A percentile compares a stretch with the other conserved stretches of the same genome.
Conservation (phyloP, 352 stramenopile genomes). For the Peronospora destructor region DNA sequence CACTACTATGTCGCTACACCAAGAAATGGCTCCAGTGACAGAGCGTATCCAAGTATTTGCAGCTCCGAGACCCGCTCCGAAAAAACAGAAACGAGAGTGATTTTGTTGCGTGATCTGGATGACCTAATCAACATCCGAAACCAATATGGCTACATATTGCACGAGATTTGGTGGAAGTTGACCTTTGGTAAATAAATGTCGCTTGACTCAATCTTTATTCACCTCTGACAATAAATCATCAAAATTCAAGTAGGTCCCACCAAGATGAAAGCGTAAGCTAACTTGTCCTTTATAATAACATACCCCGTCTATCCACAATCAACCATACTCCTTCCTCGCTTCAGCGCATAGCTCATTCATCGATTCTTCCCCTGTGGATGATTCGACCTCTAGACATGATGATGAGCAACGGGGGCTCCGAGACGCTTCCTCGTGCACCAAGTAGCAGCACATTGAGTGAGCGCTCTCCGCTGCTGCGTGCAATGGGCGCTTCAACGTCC, state of each 20-base stretch:
- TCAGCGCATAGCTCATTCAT: slow-evolving; percentile 6
- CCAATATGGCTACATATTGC: slow-evolving; percentile 10
- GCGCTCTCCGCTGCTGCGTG: slow-evolving; percentile 62
- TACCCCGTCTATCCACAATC: neutral
- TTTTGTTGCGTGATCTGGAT: slow-evolving; percentile 22
- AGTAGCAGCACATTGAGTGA: slow-evolving; percentile 35
- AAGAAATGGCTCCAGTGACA: slow-evolving; percentile 31
- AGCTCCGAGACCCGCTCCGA: slow-evolving; percentile 12
- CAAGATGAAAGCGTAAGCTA: neutral
- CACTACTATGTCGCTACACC: too few species aligned
- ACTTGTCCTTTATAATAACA: neutral
- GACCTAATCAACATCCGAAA: neutral
- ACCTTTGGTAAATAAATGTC: neutral
- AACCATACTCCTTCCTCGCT: neutral
- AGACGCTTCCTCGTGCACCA: slow-evolving; percentile 19
- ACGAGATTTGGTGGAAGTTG: neutral
- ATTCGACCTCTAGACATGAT: slow-evolving; percentile 30
- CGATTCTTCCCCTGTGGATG: slow-evolving; percentile 18
- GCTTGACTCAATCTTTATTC: neutral
- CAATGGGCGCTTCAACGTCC: slow-evolving; percentile 41
- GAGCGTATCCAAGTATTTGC: slow-evolving; percentile 23
- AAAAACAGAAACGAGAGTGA: slow-evolving; percentile 23
- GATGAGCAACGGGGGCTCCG: slow-evolving; percentile 25
- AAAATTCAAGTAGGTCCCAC: neutral
- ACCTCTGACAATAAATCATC: neutral